Evolutionary conservation across 176 grass and related monocot species (phyloP).

Genomic region (Oryza nivara): DNA sequence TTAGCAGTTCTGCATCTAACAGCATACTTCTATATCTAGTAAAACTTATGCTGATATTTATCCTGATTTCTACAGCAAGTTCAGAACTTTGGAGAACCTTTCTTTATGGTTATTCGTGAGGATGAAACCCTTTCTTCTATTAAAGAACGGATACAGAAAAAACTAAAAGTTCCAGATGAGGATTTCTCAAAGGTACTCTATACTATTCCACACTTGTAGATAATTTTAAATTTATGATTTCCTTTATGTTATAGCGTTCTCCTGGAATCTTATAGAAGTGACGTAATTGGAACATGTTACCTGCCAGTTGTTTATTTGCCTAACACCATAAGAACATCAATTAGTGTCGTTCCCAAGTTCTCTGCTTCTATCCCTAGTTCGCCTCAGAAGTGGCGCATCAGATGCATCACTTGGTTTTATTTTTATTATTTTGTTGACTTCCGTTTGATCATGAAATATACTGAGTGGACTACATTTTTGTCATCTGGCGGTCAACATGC

Average conservation of each 20-base stretch:
- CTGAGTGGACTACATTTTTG: not conserved
- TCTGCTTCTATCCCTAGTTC: not conserved
- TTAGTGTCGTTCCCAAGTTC: not conserved
- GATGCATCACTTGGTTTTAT: not conserved
- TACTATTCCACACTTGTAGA: slow-evolving; percentile 1
- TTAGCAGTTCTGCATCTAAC: not conserved
- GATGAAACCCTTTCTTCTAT: slow-evolving; percentile 82
- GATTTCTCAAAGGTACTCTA: slow-evolving; percentile 86
- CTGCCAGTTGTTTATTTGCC: slow-evolving; percentile 1
- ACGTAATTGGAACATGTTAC: not conserved
- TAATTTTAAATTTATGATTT: not conserved
- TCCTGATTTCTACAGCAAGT: slow-evolving; percentile 66
- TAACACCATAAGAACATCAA: slow-evolving; percentile 5
- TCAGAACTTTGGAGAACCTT: slow-evolving; percentile 99
- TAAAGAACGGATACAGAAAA: slow-evolving; percentile 90
- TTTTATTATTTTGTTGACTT: not conserved
- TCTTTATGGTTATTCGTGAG: slow-evolving; percentile 97
- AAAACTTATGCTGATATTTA: slow-evolving; percentile 31
- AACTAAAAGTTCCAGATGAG: slow-evolving; percentile 84
- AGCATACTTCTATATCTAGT: slow-evolving; percentile 19
- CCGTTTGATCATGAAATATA: not conserved
- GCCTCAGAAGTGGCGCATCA: not conserved
- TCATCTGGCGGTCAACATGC: not conserved
- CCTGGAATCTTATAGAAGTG: not conserved
- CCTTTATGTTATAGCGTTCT: slow-evolving; percentile 16